Evolutionary conservation across 176 grass and related monocot genomes (phyloP).

Genomic region (Triticum urartu): DNA sequence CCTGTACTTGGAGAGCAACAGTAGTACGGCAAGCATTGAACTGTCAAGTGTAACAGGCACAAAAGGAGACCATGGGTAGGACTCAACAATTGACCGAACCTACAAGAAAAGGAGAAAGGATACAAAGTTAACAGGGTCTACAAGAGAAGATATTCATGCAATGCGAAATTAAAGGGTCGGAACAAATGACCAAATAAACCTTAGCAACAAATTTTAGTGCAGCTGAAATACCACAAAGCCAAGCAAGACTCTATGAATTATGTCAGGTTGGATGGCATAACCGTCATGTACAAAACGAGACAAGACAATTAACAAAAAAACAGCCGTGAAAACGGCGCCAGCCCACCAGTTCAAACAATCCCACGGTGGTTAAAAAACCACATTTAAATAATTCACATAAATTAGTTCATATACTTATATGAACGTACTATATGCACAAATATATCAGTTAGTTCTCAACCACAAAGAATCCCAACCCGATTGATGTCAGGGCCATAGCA

Average conservation of each 20-base stretch:
- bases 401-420: not conserved
- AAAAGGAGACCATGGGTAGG: constrained; percentile 66
- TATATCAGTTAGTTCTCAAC: not conserved
- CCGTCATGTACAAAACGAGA: not conserved
- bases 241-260: not conserved
- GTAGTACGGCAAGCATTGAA: constrained; percentile 79
- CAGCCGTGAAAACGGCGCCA: not conserved
- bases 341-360: not conserved
- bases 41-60: constrained; percentile 68
- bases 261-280: not conserved
- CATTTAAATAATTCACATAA: not conserved
- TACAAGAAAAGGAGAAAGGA: constrained; percentile 29
- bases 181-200: constrained; percentile 12
- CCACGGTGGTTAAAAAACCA: not conserved
- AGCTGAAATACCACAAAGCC: not conserved
- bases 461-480: too few relatives aligned
- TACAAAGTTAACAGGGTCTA: constrained; percentile 22
- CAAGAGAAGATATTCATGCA: not conserved
- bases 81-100: constrained; percentile 75
- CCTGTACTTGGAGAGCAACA: constrained; percentile 94
- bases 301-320: not conserved
- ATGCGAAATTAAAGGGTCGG: not conserved
- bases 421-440: not conserved
- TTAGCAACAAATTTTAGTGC: not conserved
- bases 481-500: not conserved